Percentiles rank a stretch among this genome's conserved stretches.
phyloP scores from a whole-genome alignment of 352 stramenopile genomes.

The Phytophthora constricta region DNA sequence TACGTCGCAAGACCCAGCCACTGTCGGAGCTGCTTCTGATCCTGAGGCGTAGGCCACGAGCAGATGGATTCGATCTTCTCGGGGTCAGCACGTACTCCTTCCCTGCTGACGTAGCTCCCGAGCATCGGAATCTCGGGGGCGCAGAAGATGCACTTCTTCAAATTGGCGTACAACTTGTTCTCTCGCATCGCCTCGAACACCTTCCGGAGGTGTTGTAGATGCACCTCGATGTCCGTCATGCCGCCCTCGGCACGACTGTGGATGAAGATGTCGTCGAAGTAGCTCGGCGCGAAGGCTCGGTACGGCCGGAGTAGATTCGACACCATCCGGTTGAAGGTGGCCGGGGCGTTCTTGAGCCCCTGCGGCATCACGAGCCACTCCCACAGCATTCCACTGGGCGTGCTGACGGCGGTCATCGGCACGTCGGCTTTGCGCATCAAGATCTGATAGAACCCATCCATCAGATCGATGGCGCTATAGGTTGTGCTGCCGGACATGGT shows the following conservation, averaged over 20 bases:
- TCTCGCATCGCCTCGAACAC: constrained; percentile 13
- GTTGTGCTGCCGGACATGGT: constrained; percentile 33
- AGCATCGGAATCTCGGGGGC: constrained; percentile 9
- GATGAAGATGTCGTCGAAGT: constrained; percentile 43
- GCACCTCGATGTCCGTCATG: not conserved
- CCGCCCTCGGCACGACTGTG: not conserved
- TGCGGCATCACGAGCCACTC: constrained; percentile 35
- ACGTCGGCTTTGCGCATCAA: constrained; percentile 24
- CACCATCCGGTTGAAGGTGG: constrained; percentile 39
- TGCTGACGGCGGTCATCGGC: constrained; percentile 26
- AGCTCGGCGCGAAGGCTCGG: constrained; percentile 26
- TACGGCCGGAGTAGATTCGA: constrained; percentile 13
- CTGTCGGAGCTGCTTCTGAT: not conserved
- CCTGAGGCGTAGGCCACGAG: not conserved
- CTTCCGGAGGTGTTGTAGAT: constrained; percentile 5
- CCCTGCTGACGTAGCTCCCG: constrained; percentile 21
- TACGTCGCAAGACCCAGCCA: constrained; percentile 16
- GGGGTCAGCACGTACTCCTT: constrained; percentile 8
- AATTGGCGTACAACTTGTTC: constrained; percentile 2
- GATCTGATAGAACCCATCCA: constrained; percentile 41
- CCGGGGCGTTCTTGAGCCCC: constrained; percentile 28
- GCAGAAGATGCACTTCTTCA: not conserved
- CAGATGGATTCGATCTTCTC: constrained; percentile 19
- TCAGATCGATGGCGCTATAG: constrained; percentile 37
- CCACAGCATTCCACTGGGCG: constrained; percentile 31